Conservation (phyloP, 1,284 basidiomycete genomes). For the Taiwanofungus camphoratus region DNA sequence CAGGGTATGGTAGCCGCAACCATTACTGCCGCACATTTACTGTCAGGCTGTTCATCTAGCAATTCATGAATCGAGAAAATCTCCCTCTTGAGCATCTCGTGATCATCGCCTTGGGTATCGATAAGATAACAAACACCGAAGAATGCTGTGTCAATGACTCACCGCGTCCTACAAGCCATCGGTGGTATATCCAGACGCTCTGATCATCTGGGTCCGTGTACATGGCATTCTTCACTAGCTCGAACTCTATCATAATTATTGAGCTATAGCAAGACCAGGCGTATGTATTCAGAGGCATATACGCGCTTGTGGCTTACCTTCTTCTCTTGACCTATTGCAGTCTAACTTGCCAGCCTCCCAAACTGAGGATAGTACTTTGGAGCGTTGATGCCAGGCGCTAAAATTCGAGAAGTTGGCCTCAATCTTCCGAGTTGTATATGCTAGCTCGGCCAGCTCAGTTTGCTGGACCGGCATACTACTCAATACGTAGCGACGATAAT, state of each 20-base stretch:
- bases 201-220: constrained; percentile 97
- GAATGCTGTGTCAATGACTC: constrained; percentile 12
- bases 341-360: constrained; percentile 60
- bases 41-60: constrained; percentile 87
- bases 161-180: constrained; percentile 88
- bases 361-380: constrained; percentile 69
- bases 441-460: constrained; percentile 57
- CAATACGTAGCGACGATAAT: constrained; percentile 83
- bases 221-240: constrained; percentile 88
- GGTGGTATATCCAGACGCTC: constrained; percentile 97
- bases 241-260: constrained; percentile 61
- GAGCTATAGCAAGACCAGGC: constrained; percentile 3
- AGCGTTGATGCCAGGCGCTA: constrained; percentile 97
- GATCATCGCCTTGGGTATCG: constrained; percentile 39
- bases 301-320: constrained; percentile 41
- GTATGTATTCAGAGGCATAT: background rate
- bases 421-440: constrained; percentile 87
- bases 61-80: constrained; percentile 80
- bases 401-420: constrained; percentile 96
- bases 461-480: constrained; percentile 57
- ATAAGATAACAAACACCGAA: background rate
- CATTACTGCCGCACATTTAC: constrained; percentile 67
- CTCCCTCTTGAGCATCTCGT: constrained; percentile 66
- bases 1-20: background rate
- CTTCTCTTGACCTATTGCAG: constrained; percentile 49